Evolutionary conservation across 495 filamentous ascomycete species (phyloP), one percentile per base, ranked within the genome.

Genomic region (Annulohypoxylon stygium): DNA sequence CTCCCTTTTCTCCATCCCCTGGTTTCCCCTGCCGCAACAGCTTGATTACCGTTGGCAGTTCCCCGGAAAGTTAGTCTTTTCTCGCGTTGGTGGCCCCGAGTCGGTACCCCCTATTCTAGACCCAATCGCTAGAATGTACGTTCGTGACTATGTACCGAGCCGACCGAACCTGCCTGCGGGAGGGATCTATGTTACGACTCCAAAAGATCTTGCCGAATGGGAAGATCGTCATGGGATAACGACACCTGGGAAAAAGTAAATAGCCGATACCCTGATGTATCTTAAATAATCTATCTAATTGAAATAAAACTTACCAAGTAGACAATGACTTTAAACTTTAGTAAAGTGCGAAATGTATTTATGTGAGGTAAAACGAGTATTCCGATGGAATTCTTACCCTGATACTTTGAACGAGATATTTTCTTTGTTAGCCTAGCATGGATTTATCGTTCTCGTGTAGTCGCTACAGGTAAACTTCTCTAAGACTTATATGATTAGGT

Each of bases 1-100:
- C 41, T 61, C 73, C 16, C 47, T 75, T 25, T 75, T 75, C 65
- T 75, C 73, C 25, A 71, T 75, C 36, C 73, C 73, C 25, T 75
- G 69, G 63, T 75, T 72, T 61, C 73, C 69, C 2, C 63, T 75
- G 18, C 69, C 73, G 48, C 45, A n/a, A n/a, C 51, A 10, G 7
- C 58, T 75, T 8, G 65, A 72, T 33, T 72, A 72, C 36, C 61
- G 39, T 11, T 75, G 73, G 73, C 73, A 75, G 51, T 75, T 71
- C 34, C 73, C 69, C 12, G 61, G 65, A 9, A 75, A 75, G 59
- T 5, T 72, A 0, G 69, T 71, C 8, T 75, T 68, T 39, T 72
- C 73, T 16, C 36, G 36, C n/a, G 33, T 67, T 12, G 73, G 73
- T 33, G 73, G 73, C 37, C 39, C 43, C 2, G 4, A 65, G 58